phyloP scores from a whole-genome alignment of 2,329 filamentous ascomycete genomes.

The Hypoxylon sp. region DNA sequence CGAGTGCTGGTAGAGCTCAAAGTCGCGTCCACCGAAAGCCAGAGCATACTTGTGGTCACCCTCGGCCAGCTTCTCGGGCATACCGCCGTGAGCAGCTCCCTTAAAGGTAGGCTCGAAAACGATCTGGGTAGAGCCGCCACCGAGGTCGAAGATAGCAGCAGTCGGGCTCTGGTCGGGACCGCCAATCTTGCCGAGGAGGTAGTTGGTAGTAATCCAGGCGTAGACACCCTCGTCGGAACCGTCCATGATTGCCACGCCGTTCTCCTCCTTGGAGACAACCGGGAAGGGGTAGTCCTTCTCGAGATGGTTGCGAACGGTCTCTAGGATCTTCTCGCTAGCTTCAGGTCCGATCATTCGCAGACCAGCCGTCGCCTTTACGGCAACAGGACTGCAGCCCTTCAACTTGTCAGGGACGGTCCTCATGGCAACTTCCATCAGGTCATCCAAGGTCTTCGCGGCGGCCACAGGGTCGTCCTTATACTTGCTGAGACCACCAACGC shows the following conservation, averaged over 20 bases:
- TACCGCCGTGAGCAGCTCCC: slow-evolving; percentile 73
- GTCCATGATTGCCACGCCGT: slow-evolving; percentile 96
- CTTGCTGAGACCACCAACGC: slow-evolving; percentile 82
- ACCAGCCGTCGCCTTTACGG: slow-evolving; percentile 97
- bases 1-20: slow-evolving; percentile 96
- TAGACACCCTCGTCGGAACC: slow-evolving; percentile 97
- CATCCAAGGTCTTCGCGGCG: slow-evolving; percentile 88
- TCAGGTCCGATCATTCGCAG: slow-evolving; percentile 85
- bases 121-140: slow-evolving; percentile 96
- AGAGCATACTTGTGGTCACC: slow-evolving; percentile 97
- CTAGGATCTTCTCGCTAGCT: slow-evolving; percentile 82
- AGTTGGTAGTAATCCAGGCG: slow-evolving; percentile 99
- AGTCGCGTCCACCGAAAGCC: slow-evolving; percentile 87
- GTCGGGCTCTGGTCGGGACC: slow-evolving; percentile 89
- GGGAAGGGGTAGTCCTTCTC: slow-evolving; percentile 95
- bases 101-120: slow-evolving; percentile 97
- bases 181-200: slow-evolving; percentile 96
- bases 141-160: slow-evolving; percentile 94
- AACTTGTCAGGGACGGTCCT: slow-evolving; percentile 84
- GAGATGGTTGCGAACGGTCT: slow-evolving; percentile 81
- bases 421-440: slow-evolving; percentile 86
- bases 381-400: slow-evolving; percentile 89
- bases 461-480: slow-evolving; percentile 86
- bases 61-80: slow-evolving; percentile 83
- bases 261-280: slow-evolving; percentile 82